A percentile compares a stretch with the other conserved stretches of the same genome.
phyloP scores from a whole-genome alignment of 352 stramenopile species.

The Globisporangium apiculatum region DNA sequence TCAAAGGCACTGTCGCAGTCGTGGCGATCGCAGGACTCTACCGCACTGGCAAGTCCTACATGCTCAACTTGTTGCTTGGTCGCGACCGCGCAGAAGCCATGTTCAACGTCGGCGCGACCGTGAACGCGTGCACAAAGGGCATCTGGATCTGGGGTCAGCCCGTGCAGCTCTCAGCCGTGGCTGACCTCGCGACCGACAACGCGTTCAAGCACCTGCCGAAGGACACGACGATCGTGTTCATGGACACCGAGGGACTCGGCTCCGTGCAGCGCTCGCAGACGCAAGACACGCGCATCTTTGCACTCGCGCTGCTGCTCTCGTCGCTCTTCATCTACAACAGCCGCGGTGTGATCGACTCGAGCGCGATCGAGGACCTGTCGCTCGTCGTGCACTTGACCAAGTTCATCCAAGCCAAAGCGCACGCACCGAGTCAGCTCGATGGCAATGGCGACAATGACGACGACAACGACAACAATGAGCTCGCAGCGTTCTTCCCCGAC shows the following conservation, averaged over 20 bases:
- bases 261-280: constrained; percentile 56
- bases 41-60: constrained; percentile 74
- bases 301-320: constrained; percentile 52
- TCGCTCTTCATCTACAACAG: constrained; percentile 81
- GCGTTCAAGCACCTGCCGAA: constrained; percentile 36
- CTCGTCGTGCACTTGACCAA: constrained; percentile 75
- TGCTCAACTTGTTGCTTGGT: constrained; percentile 63
- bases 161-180: constrained; percentile 13
- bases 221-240: constrained; percentile 52
- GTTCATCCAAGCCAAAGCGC: constrained; percentile 50
- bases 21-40: constrained; percentile 71
- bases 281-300: constrained; percentile 69
- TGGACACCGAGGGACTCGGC: constrained; percentile 75
- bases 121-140: constrained; percentile 75
- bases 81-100: constrained; percentile 40
- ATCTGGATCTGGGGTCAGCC: constrained; percentile 80
- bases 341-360: constrained; percentile 66
- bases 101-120: constrained; percentile 68
- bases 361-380: constrained; percentile 67
- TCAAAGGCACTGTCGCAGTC: constrained; percentile 52
- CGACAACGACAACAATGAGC: constrained; percentile 18
- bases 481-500: constrained; percentile 55
- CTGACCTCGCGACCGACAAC: constrained; percentile 3
- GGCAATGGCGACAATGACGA: constrained; percentile 3
- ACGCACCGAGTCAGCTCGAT: constrained; percentile 1